phyloP scores from a whole-genome alignment of 805 yeast species.

The Saturnispora dispora region DNA sequence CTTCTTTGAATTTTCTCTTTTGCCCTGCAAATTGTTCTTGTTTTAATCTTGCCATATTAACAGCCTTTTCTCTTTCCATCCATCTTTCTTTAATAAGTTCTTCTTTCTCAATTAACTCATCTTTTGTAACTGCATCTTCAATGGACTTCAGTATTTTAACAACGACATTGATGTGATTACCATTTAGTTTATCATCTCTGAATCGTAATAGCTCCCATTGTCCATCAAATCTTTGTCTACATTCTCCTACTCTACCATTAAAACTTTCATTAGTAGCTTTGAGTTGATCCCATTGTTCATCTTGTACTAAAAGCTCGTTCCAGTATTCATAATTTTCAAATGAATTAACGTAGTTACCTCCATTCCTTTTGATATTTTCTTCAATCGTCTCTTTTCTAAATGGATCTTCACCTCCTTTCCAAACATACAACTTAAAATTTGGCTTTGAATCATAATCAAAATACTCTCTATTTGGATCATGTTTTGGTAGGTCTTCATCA shows the following conservation, averaged over 20 bases:
- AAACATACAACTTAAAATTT: constrained; percentile 52
- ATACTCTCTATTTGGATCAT: constrained; percentile 63
- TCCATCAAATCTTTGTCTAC: constrained; percentile 55
- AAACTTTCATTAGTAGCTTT: constrained; percentile 69
- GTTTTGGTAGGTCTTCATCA: constrained; percentile 57
- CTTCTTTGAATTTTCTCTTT: constrained; percentile 1
- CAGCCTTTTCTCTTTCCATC: constrained; percentile 44
- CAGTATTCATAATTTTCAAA: constrained; percentile 51
- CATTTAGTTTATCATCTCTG: constrained; percentile 86
- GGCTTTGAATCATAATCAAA: constrained; percentile 80
- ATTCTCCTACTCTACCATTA: constrained; percentile 84
- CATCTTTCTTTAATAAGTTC: constrained; percentile 49
- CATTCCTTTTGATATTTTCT: constrained; percentile 25
- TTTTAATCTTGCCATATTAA: constrained; percentile 17
- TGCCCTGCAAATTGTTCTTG: constrained; percentile 15
- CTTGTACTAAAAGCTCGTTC: constrained; percentile 50
- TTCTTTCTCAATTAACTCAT: constrained; percentile 57
- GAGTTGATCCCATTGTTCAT: constrained; percentile 73
- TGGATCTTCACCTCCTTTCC: constrained; percentile 53
- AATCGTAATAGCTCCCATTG: constrained; percentile 82
- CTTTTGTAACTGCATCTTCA: constrained; percentile 73
- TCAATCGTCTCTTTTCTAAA: constrained; percentile 30
- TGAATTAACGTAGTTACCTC: constrained; percentile 25
- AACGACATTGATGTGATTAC: constrained; percentile 76
- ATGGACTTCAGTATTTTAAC: constrained; percentile 77